Evolutionary conservation across 2,329 filamentous ascomycete species (phyloP).

Genomic region (Cladosporium velox): DNA sequence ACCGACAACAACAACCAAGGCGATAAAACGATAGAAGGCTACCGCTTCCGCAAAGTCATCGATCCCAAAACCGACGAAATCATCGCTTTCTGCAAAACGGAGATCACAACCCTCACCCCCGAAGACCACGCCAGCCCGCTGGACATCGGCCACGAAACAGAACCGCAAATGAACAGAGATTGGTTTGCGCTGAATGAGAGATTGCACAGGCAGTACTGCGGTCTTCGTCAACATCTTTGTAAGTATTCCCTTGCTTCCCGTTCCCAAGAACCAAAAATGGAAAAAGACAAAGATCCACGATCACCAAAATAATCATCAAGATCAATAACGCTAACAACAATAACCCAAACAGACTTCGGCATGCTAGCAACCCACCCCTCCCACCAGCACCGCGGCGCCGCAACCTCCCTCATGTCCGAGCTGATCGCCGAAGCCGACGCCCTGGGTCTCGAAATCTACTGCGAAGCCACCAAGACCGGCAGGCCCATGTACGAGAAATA

Average conservation of each 20-base stretch:
- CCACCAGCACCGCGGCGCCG: constrained; percentile 47
- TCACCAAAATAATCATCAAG: too few relatives aligned
- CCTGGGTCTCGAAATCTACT: constrained; percentile 43
- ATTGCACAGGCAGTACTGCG: constrained; percentile 33
- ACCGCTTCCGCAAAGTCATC: constrained; percentile 34
- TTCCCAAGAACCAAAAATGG: not conserved
- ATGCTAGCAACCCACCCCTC: constrained; percentile 45
- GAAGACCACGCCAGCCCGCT: constrained; percentile 33
- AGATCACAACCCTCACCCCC: constrained; percentile 33
- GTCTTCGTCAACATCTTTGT: constrained; percentile 35
- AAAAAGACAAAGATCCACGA: not conserved
- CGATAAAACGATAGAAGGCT: constrained; percentile 7
- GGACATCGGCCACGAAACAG: constrained; percentile 35
- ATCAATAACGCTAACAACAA: too few relatives aligned
- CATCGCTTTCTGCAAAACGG: constrained; percentile 37
- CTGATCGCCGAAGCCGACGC: constrained; percentile 46
- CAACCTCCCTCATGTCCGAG: constrained; percentile 42
- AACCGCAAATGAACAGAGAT: constrained; percentile 37
- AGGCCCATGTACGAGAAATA: constrained; percentile 37
- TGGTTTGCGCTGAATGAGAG: constrained; percentile 39
- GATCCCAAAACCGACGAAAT: constrained; percentile 32
- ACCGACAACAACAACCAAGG: not conserved
- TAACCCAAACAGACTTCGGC: constrained; percentile 37
- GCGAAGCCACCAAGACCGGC: constrained; percentile 43
- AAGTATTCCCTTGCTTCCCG: constrained; percentile 17